Evolutionary conservation across 768 basidiomycete species (phyloP).

Genomic region (Postia placenta): DNA sequence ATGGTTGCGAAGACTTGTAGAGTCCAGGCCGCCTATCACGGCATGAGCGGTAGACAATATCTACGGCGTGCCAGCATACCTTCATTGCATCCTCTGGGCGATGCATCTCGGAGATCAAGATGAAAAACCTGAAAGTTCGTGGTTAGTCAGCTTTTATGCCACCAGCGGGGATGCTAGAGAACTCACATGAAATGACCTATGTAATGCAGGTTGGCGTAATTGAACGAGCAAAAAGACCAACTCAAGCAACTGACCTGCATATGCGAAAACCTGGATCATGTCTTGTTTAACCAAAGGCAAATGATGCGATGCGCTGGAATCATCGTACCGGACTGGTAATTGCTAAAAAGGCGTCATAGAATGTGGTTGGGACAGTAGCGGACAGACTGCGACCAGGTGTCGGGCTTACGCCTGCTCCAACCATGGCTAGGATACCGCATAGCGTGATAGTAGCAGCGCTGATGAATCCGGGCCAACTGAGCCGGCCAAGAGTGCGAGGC

Average conservation of each 20-base stretch:
- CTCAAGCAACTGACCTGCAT: constrained; percentile 41
- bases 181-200: constrained; percentile 48
- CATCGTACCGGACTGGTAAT: constrained; percentile 48
- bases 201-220: no score
- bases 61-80: constrained; percentile 26
- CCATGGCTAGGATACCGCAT: constrained; percentile 45
- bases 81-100: constrained; percentile 50
- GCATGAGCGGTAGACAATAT: neutral
- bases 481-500: constrained; percentile 40
- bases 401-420: constrained; percentile 43
- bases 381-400: constrained; percentile 33
- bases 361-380: constrained; percentile 32
- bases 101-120: constrained; percentile 53
- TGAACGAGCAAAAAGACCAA: no score
- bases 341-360: constrained; percentile 45
- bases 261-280: constrained; percentile 42
- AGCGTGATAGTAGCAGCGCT: constrained; percentile 37
- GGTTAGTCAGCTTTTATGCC: no score
- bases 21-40: constrained; percentile 41
- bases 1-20: constrained; percentile 47
- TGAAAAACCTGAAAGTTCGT: constrained; percentile 39
- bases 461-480: constrained; percentile 42
- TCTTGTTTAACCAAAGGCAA: neutral
- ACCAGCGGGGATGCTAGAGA: no score
- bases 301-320: neutral